These are phyloP conservation scores for Aspergillus caelatus DNA, from an alignment of 2,329 filamentous ascomycete species.

Conservation along the genomic window DNA sequence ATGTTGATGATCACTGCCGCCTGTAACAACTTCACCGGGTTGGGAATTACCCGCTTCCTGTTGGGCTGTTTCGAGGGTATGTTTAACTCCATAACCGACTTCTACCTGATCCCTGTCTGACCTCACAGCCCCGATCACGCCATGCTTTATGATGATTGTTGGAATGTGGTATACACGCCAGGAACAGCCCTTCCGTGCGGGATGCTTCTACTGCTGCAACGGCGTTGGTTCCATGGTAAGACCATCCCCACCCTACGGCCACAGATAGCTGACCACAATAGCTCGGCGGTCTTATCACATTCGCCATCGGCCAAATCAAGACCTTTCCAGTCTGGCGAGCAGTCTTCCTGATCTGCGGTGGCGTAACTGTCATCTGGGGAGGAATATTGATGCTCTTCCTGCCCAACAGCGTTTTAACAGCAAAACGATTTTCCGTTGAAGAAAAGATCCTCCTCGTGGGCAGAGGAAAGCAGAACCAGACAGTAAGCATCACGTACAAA, in stretches of 20 bases:
- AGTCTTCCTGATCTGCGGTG: conserved; percentile 51
- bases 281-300: conserved; percentile 30
- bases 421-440: conserved; percentile 46
- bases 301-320: conserved; percentile 46
- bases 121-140: conserved; percentile 46
- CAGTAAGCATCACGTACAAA: background rate
- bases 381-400: conserved; percentile 44
- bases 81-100: background rate
- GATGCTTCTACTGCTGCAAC: conserved; percentile 48
- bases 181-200: conserved; percentile 52
- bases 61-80: conserved; percentile 49
- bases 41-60: conserved; percentile 50
- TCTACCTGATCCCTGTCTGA: background rate
- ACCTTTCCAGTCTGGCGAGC: conserved; percentile 48
- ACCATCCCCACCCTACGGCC: background rate
- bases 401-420: conserved; percentile 48
- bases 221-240: conserved; percentile 40
- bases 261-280: background rate
- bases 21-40: conserved; percentile 44
- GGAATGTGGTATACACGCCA: conserved; percentile 53
- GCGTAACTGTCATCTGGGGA: conserved; percentile 48
- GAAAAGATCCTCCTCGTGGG: conserved; percentile 50
- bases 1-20: conserved; percentile 50
- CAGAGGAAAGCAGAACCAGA: conserved; percentile 29
- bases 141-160: conserved; percentile 56